phyloP scores from a whole-genome alignment of 179 eudicot species.

The Heliamphora ciliata region DNA sequence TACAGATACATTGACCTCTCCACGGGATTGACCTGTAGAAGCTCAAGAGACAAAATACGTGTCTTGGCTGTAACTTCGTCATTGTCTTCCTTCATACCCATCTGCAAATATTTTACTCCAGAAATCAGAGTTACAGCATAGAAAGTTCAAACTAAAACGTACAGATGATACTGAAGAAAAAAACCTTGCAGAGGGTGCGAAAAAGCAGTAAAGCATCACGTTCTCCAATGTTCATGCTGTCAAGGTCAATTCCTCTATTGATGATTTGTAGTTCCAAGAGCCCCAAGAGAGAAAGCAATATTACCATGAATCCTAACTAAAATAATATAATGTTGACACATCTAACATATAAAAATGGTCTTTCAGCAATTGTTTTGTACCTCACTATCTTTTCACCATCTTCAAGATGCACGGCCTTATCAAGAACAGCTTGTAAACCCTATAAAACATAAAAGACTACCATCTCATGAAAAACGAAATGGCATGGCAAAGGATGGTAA shows the following conservation, averaged over 20 bases:
- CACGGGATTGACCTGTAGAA: slow-evolving; percentile 65
- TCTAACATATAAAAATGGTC: background rate
- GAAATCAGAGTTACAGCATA: slow-evolving; percentile 18
- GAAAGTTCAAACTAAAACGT: slow-evolving; percentile 15
- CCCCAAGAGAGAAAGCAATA: slow-evolving; percentile 8
- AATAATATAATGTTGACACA: background rate
- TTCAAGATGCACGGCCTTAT: slow-evolving; percentile 93
- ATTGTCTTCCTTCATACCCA: slow-evolving; percentile 96
- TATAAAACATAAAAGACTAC: slow-evolving; percentile 24
- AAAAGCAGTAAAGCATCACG: slow-evolving; percentile 88
- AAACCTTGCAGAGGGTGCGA: slow-evolving; percentile 99
- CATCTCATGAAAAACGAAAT: slow-evolving; percentile 14
- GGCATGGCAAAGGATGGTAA: background rate
- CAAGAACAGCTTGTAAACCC: slow-evolving; percentile 98
- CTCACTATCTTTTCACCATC: slow-evolving; percentile 66
- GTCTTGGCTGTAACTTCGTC: slow-evolving; percentile 87
- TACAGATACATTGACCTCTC: slow-evolving; percentile 9
- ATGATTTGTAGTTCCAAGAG: slow-evolving; percentile 9
- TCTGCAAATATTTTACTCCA: slow-evolving; percentile 39
- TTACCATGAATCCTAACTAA: slow-evolving; percentile 6
- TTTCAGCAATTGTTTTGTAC: slow-evolving; percentile 30
- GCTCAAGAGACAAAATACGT: slow-evolving; percentile 86
- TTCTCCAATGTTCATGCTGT: slow-evolving; percentile 75
- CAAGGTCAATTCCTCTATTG: slow-evolving; percentile 71
- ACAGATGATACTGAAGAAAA: slow-evolving; percentile 17